Evolutionary conservation across 1,139 yeast species (phyloP).

Genomic region (Sugiyamaella pinicola): DNA sequence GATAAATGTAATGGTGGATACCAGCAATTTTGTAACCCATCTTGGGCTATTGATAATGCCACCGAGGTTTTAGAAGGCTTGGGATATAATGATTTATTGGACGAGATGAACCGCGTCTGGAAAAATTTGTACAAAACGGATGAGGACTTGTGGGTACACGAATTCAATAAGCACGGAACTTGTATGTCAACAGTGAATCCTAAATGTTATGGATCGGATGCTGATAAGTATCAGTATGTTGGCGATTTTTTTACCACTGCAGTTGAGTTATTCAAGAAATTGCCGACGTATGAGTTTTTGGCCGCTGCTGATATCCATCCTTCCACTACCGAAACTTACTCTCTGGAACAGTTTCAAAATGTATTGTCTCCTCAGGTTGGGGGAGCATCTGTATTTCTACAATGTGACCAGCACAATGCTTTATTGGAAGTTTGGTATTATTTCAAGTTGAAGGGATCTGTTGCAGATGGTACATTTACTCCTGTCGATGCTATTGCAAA

Average conservation of each 20-base stretch:
- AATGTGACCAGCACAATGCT: constrained; percentile 33
- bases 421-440: constrained; percentile 90
- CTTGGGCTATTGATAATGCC: constrained; percentile 59
- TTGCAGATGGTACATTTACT: constrained; percentile 62
- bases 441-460: constrained; percentile 76
- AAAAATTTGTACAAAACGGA: constrained; percentile 76
- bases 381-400: constrained; percentile 48
- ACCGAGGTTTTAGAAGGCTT: constrained; percentile 53
- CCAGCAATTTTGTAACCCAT: constrained; percentile 72
- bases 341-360: constrained; percentile 61
- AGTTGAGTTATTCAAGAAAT: constrained; percentile 59
- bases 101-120: constrained; percentile 68
- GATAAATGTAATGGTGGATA: constrained; percentile 77
- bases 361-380: constrained; percentile 57
- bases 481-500: constrained; percentile 61
- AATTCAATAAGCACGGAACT: constrained; percentile 93
- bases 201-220: constrained; percentile 55
- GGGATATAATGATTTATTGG: constrained; percentile 52
- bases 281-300: constrained; percentile 75
- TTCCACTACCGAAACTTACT: constrained; percentile 59
- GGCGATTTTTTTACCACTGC: constrained; percentile 76
- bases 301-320: constrained; percentile 70
- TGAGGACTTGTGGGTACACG: constrained; percentile 85
- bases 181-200: constrained; percentile 83
- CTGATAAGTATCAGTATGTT: constrained; percentile 58